Evolutionary conservation across 257 asterid species (phyloP).

Genomic region (Orobanche coerulescens): DNA sequence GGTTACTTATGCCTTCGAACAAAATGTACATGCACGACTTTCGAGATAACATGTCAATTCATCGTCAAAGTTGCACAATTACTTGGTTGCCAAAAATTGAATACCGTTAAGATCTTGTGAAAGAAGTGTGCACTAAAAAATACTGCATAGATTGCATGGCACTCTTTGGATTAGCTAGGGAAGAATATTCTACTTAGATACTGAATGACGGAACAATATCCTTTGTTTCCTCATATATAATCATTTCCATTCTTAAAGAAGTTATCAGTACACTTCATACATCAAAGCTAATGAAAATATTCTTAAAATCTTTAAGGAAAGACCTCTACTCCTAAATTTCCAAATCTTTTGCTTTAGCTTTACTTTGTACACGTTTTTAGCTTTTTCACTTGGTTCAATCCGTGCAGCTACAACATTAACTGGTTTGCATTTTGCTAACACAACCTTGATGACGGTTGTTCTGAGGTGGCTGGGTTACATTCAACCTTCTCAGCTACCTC

Average conservation of each 20-base stretch:
- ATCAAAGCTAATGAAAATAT: background rate
- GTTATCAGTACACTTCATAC: background rate
- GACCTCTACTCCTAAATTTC: background rate
- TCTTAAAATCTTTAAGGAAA: background rate
- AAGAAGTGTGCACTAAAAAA: background rate
- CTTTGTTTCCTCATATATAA: background rate
- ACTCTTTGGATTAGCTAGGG: no score
- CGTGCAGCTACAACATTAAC: constrained; percentile 92
- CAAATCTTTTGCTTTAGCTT: background rate
- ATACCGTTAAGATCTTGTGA: background rate
- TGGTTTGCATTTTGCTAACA: constrained; percentile 88
- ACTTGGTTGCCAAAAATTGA: constrained; percentile 6
- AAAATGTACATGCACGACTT: no score
- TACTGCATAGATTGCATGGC: no score
- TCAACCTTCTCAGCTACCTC: constrained; percentile 85
- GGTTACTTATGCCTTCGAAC: no score
- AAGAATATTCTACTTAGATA: no score
- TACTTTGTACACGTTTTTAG: constrained; percentile 19
- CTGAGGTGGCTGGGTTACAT: constrained; percentile 93
- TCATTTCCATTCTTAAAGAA: constrained; percentile 1
- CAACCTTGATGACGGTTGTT: constrained; percentile 86
- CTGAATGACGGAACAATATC: no score
- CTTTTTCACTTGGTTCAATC: constrained; percentile 28
- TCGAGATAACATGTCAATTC: no score
- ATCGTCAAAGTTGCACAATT: no score